Base-by-base conservation (phyloP, 148 eudicot genomes). In the Amaranthus palmeri region DNA sequence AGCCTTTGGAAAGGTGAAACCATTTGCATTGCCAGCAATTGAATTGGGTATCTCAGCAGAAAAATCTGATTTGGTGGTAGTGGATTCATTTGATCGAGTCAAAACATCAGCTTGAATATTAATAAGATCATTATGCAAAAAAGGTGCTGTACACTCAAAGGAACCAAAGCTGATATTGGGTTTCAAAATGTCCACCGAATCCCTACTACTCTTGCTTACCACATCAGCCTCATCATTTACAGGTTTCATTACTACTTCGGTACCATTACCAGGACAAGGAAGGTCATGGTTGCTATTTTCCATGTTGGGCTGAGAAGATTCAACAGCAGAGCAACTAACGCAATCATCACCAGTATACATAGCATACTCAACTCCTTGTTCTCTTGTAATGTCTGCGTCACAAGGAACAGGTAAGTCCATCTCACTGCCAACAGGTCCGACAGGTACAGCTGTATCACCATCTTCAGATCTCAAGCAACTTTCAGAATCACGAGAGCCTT, bases 101-200 rank as follows among this genome's bases (percentile, higher is more conserved):
- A 69, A 25, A 18, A 61, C 46, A 51, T 80, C 79, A 64, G 75
- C 18, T 10, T 64, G 70, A 45, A n/a, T 40, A 69, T 71, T 69
- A 55, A 54, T 73, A 53, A 3, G 47, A 47, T 69, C 77, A 70
- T 65, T 57, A 15, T 58, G 68, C 51, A 72, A 67, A 36, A 72
- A 59, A 17, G 76, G 68, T 42, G 59, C 13, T 65, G 57, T 73
- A 67, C 76, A 44, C 53, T 72, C 83, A 64, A 80, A 68, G 14
- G 82, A 72, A 40, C 75, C 84, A 78, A 79, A 76, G 53, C 66
- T 77, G 42, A 78, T 74, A 25, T 79, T 75, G 61, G 81, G 60
- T 74, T 59, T 71, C 18, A 70, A 44, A 42, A 49, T 61, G 25
- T 53, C 79, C 66, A 60, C 67, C 52, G 53, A 58, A 73, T 58